Percentiles rank a stretch among this genome's conserved stretches.
phyloP scores from a whole-genome alignment of 495 filamentous ascomycete species.

The Daldinia childiae region DNA sequence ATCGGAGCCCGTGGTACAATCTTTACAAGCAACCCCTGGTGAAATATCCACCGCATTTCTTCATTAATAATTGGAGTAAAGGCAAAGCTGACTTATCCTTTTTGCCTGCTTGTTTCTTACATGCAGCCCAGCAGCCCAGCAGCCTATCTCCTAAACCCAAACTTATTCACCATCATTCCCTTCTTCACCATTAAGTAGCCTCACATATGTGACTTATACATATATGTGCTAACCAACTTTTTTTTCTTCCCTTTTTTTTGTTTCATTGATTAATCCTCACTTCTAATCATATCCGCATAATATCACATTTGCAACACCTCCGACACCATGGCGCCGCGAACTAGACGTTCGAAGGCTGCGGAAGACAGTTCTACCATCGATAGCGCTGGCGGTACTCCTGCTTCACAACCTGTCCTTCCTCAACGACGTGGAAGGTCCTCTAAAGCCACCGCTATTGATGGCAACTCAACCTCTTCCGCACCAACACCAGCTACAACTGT shows the following conservation, averaged over 20 bases:
- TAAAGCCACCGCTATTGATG: constrained; percentile 3
- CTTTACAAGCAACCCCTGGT: background rate
- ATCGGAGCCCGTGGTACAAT: background rate
- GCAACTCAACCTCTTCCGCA: constrained; percentile 48
- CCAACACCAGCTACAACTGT: constrained; percentile 53
- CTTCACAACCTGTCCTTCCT: background rate
- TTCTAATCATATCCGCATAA: background rate
- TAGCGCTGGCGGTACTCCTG: background rate
- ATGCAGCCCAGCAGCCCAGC: too few species aligned
- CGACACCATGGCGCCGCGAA: constrained; percentile 36
- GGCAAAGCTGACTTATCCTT: background rate
- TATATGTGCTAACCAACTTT: background rate
- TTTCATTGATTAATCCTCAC: background rate
- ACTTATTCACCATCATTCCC: background rate
- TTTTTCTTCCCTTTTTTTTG: background rate
- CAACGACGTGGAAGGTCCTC: background rate
- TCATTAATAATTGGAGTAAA: constrained; percentile 4
- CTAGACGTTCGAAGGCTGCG: constrained; percentile 25
- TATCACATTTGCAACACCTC: background rate
- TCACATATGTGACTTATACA: background rate
- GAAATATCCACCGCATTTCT: background rate
- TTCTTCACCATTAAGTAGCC: background rate
- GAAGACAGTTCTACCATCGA: constrained; percentile 1
- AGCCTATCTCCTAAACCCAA: background rate
- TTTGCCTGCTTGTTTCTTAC: background rate